phyloP scores from a whole-genome alignment of 805 yeast species.

The Kodamaea leandrae region DNA sequence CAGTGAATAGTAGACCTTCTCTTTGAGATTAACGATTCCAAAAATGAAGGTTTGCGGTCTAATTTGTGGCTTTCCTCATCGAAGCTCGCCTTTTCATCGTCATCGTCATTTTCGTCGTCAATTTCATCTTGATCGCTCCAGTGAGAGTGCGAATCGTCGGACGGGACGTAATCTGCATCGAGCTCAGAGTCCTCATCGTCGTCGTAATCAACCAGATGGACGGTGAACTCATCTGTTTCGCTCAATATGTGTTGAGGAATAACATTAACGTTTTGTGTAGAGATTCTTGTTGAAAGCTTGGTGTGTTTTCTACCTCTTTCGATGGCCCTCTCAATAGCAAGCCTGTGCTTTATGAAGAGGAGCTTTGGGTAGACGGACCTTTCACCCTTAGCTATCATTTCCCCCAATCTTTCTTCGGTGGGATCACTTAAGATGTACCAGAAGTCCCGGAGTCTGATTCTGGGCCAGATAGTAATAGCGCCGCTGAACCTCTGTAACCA shows the following conservation, averaged over 20 bases:
- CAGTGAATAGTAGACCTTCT: neutral
- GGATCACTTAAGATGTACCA: slow-evolving; percentile 69
- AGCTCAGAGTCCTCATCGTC: slow-evolving; percentile 13
- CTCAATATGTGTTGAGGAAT: slow-evolving; percentile 1
- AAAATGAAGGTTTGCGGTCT: neutral
- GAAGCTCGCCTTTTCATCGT: slow-evolving; percentile 5
- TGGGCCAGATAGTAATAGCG: slow-evolving; percentile 74
- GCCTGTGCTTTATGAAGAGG: slow-evolving; percentile 60
- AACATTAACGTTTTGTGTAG: slow-evolving; percentile 12
- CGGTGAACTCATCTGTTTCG: slow-evolving; percentile 8
- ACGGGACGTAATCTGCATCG: slow-evolving; percentile 5
- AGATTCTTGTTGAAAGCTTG: slow-evolving; percentile 16
- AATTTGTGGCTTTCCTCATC: neutral
- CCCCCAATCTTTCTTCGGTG: slow-evolving; percentile 50
- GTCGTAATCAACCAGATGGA: slow-evolving; percentile 12
- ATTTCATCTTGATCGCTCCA: slow-evolving; percentile 9
- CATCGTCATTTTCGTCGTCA: slow-evolving; percentile 6
- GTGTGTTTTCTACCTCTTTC: slow-evolving; percentile 45
- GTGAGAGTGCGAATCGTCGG: slow-evolving; percentile 3
- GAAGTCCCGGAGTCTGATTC: slow-evolving; percentile 57
- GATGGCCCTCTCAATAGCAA: slow-evolving; percentile 63
- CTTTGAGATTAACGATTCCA: neutral
- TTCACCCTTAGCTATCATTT: slow-evolving; percentile 62
- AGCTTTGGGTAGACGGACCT: slow-evolving; percentile 64
- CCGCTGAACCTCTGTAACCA: slow-evolving; percentile 76